Conservation (phyloP, 2,329 filamentous ascomycete genomes). For the Didymella pomorum region DNA sequence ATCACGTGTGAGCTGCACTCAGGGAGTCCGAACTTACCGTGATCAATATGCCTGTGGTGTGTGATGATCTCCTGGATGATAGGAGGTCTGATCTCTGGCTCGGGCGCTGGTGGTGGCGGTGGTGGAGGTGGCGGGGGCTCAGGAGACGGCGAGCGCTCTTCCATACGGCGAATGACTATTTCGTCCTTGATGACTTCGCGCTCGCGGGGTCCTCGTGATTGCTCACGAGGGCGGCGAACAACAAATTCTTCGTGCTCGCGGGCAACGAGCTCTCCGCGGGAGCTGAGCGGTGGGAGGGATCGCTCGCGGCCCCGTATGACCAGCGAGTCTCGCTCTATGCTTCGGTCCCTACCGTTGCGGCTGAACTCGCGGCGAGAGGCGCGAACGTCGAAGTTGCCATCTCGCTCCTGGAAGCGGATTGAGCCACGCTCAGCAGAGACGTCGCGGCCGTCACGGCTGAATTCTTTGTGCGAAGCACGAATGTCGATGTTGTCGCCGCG, state of each 20-base stretch:
- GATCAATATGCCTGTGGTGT: constrained; percentile 85
- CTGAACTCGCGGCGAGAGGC: constrained; percentile 47
- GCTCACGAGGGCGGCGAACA: constrained; percentile 49
- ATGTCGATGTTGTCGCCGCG: constrained; percentile 47
- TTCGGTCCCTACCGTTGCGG: constrained; percentile 44
- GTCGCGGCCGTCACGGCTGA: constrained; percentile 35
- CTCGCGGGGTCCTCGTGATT: constrained; percentile 44
- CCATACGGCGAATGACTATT: constrained; percentile 56
- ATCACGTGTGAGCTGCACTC: not conserved
- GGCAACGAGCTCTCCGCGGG: constrained; percentile 48
- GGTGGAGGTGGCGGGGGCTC: constrained; percentile 55
- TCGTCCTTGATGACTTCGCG: constrained; percentile 50
- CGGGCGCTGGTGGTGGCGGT: constrained; percentile 61
- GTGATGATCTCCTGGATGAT: constrained; percentile 91
- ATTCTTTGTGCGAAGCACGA: constrained; percentile 34
- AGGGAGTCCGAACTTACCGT: constrained; percentile 65
- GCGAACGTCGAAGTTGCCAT: constrained; percentile 54
- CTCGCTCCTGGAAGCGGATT: constrained; percentile 44
- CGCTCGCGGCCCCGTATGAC: constrained; percentile 47
- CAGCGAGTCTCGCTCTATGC: constrained; percentile 47
- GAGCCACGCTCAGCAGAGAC: constrained; percentile 38
- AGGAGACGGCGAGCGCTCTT: constrained; percentile 61
- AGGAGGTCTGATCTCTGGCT: constrained; percentile 75
- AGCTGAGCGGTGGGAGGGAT: constrained; percentile 48
- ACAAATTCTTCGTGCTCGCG: constrained; percentile 54